A percentile compares a stretch with the other conserved stretches of the same genome.
phyloP scores from a whole-genome alignment of 2,329 filamentous ascomycete species.

The Bipolaris zeicola region DNA sequence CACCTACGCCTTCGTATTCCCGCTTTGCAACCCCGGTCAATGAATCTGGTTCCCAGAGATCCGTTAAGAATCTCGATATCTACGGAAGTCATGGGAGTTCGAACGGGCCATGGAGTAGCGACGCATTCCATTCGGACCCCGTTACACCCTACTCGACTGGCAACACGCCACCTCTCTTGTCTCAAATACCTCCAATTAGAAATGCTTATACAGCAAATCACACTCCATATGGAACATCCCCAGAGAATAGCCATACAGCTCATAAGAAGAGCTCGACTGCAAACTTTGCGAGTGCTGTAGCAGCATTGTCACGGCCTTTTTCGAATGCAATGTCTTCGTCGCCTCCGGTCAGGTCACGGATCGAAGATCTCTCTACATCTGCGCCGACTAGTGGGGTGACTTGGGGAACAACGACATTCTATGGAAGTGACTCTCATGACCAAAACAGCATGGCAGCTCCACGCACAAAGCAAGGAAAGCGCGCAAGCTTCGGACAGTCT shows the following conservation, averaged over 20 bases:
- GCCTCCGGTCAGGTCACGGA: constrained; percentile 42
- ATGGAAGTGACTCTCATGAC: constrained; percentile 43
- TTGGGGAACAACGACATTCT: constrained; percentile 54
- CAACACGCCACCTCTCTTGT: constrained; percentile 57
- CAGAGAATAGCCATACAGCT: constrained; percentile 44
- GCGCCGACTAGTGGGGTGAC: constrained; percentile 52
- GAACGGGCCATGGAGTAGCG: constrained; percentile 56
- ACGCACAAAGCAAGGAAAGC: constrained; percentile 48
- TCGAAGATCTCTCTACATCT: constrained; percentile 51
- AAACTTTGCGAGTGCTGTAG: constrained; percentile 49
- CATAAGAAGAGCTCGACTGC: constrained; percentile 42
- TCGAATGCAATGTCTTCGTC: constrained; percentile 47
- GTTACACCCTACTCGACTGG: constrained; percentile 60
- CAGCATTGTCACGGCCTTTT: constrained; percentile 50
- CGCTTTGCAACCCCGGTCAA: constrained; percentile 38
- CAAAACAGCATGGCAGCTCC: constrained; percentile 29
- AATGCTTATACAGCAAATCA: constrained; percentile 45
- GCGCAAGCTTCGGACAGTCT: constrained; percentile 43
- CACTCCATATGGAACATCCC: constrained; percentile 50
- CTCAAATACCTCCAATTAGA: constrained; percentile 48
- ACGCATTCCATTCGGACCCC: constrained; percentile 50
- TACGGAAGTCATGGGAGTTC: constrained; percentile 59
- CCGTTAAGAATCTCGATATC: constrained; percentile 39
- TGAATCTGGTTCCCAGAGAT: constrained; percentile 41
- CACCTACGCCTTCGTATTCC: constrained; percentile 40